These are phyloP conservation scores for Podaxis sp. DNA, from an alignment of 768 basidiomycete genomes.

Conservation along the genomic window DNA sequence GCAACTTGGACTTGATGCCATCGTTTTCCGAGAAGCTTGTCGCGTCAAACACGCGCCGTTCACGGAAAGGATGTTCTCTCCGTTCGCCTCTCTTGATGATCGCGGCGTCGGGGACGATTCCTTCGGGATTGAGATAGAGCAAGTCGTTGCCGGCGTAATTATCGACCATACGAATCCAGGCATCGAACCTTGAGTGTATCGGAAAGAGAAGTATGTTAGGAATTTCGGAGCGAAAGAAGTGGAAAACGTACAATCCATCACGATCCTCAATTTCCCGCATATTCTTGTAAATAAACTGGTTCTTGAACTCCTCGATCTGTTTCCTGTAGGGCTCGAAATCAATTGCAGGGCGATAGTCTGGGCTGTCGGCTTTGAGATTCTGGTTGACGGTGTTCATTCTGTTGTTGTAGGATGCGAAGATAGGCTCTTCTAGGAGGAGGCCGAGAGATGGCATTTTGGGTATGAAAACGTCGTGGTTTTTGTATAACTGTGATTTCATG, in stretches of 20 bases:
- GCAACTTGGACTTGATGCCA: slow-evolving; percentile 30
- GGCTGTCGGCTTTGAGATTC: slow-evolving; percentile 49
- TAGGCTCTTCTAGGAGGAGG: slow-evolving; percentile 83
- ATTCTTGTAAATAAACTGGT: slow-evolving; percentile 78
- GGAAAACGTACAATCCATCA: slow-evolving; percentile 60
- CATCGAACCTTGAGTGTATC: slow-evolving; percentile 63
- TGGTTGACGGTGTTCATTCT: slow-evolving; percentile 49
- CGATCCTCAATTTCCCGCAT: slow-evolving; percentile 85
- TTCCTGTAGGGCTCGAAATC: slow-evolving; percentile 68
- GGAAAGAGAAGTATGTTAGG: background rate
- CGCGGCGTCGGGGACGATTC: slow-evolving; percentile 69
- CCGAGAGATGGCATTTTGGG: slow-evolving; percentile 97
- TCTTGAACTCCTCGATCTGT: slow-evolving; percentile 79
- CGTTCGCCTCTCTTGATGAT: slow-evolving; percentile 60
- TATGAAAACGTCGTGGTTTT: slow-evolving; percentile 71
- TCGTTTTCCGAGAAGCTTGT: slow-evolving; percentile 46
- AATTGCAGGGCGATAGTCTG: slow-evolving; percentile 68
- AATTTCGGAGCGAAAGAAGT: background rate
- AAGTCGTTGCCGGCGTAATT: slow-evolving; percentile 76
- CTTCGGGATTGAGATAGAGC: slow-evolving; percentile 73
- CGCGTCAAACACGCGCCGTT: slow-evolving; percentile 65
- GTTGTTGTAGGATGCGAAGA: slow-evolving; percentile 77
- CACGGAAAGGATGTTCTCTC: slow-evolving; percentile 62
- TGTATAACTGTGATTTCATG: slow-evolving; percentile 58
- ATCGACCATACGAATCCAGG: slow-evolving; percentile 80